Percentiles rank a stretch among this genome's conserved stretches.
Evolutionary conservation across 1,139 yeast genomes (phyloP).

Genomic region (Zhuliangozyma parablackwelliae): DNA sequence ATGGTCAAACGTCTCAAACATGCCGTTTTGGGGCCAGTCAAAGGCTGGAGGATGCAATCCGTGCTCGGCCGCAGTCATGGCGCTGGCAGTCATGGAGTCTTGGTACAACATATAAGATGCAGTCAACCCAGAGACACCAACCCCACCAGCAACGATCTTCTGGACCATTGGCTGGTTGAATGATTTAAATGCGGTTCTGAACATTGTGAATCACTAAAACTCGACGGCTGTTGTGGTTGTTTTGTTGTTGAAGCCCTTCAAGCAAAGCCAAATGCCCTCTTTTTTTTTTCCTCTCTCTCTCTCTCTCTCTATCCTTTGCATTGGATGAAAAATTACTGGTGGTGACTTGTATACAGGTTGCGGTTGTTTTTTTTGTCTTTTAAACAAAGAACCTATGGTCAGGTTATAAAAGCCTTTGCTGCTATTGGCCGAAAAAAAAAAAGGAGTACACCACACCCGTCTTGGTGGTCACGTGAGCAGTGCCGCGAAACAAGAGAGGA

Average conservation of each 20-base stretch:
- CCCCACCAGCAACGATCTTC: conserved; percentile 58
- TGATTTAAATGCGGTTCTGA: conserved; percentile 22
- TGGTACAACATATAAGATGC: conserved; percentile 76
- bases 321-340: conserved; percentile 4
- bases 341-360: conserved; percentile 2
- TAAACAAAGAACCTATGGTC: no score
- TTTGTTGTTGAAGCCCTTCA: no score
- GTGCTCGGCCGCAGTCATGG: conserved; percentile 99
- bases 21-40: conserved; percentile 92
- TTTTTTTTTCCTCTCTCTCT: conserved; percentile 2
- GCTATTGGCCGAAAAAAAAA: no score
- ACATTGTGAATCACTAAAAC: conserved; percentile 14
- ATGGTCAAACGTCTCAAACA: conserved; percentile 91
- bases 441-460: no score
- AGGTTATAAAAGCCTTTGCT: no score
- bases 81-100: conserved; percentile 79
- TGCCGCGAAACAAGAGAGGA: no score
- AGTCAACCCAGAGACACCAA: conserved; percentile 63
- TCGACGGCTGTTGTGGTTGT: no score
- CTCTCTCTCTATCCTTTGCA: conserved; percentile 2
- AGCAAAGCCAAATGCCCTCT: background rate
- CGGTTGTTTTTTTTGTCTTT: no score
- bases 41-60: conserved; percentile 94
- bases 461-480: no score
- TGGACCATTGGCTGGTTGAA: conserved; percentile 38